Conservation (phyloP, 2,329 filamentous ascomycete genomes). For the Penicillium sclerotigenum region DNA sequence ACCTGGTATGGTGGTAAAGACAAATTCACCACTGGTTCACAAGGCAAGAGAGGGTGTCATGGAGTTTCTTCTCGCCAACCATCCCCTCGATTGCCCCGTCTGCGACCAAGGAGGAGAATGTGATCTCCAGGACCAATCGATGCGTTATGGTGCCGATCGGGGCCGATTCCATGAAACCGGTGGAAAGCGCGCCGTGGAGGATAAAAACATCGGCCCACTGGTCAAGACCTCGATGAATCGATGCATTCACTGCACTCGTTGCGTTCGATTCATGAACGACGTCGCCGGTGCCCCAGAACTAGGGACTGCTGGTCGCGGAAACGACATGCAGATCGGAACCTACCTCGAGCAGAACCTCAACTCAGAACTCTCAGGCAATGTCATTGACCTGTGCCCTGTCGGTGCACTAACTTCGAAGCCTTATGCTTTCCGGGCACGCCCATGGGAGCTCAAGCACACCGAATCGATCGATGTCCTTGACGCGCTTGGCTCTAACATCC, state of each 20-base stretch:
- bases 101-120: slow-evolving; percentile 99
- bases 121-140: slow-evolving; percentile 98
- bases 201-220: slow-evolving; percentile 97
- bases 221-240: slow-evolving; percentile 99
- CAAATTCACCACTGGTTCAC: slow-evolving; percentile 90
- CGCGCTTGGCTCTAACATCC: slow-evolving; percentile 88
- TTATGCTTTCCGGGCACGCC: slow-evolving; percentile 92
- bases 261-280: slow-evolving; percentile 96
- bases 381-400: slow-evolving; percentile 97
- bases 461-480: slow-evolving; percentile 95
- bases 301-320: slow-evolving; percentile 90
- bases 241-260: slow-evolving; percentile 98
- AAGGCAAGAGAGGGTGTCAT: slow-evolving; percentile 98
- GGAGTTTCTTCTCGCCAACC: slow-evolving; percentile 96
- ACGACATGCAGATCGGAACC: slow-evolving; percentile 96
- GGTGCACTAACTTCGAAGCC: slow-evolving; percentile 96
- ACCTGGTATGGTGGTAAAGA: slow-evolving; percentile 98
- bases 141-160: slow-evolving; percentile 95
- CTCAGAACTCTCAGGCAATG: slow-evolving; percentile 91
- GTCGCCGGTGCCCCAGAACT: slow-evolving; percentile 93
- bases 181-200: slow-evolving; percentile 96
- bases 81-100: slow-evolving; percentile 92
- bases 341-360: slow-evolving; percentile 94
- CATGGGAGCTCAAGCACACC: slow-evolving; percentile 95
- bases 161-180: slow-evolving; percentile 94